Conservation (phyloP, 352 stramenopile species). For the Pythium phragmitis region DNA sequence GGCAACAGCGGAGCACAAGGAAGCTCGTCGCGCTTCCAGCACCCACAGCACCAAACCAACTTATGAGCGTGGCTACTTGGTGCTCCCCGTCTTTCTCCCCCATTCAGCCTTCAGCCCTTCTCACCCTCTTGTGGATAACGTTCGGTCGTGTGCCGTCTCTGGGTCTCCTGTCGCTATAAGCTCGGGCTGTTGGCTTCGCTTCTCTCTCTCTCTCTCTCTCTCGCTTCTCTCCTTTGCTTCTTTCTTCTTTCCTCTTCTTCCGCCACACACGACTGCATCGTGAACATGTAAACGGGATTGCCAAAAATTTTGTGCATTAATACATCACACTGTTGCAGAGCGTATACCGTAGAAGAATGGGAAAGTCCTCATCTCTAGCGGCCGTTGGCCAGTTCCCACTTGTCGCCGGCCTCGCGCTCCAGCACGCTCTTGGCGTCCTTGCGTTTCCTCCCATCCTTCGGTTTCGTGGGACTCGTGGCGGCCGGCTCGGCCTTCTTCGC, state of each 20-base stretch:
- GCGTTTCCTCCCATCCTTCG: conserved; percentile 6
- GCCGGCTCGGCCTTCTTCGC: conserved; percentile 32
- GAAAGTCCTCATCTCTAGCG: too few relatives aligned
- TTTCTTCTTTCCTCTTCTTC: conserved; percentile 8
- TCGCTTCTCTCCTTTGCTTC: conserved; percentile 3
- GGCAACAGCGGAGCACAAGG: conserved; percentile 15
- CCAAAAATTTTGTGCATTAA: conserved; percentile 32
- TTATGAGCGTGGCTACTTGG: conserved; percentile 29
- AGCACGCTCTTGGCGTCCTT: conserved; percentile 26
- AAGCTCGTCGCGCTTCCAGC: conserved; percentile 16
- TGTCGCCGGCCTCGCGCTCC: conserved; percentile 32
- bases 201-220: not conserved
- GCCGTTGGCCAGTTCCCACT: conserved; percentile 54
- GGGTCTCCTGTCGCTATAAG: conserved; percentile 1
- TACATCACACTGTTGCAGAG: conserved; percentile 7
- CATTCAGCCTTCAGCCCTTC: not conserved
- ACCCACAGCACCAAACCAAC: conserved; percentile 34
- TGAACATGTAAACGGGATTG: conserved; percentile 32
- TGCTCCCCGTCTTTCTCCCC: not conserved
- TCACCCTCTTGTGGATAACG: not conserved
- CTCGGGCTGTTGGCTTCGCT: not conserved
- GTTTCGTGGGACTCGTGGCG: conserved; percentile 8
- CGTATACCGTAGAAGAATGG: too few relatives aligned
- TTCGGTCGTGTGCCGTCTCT: not conserved
- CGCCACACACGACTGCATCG: conserved; percentile 13